Evolutionary conservation across 78 protist species (phyloP), one percentile per base, ranked within the genome.

Genomic region (Guillardia theta): DNA sequence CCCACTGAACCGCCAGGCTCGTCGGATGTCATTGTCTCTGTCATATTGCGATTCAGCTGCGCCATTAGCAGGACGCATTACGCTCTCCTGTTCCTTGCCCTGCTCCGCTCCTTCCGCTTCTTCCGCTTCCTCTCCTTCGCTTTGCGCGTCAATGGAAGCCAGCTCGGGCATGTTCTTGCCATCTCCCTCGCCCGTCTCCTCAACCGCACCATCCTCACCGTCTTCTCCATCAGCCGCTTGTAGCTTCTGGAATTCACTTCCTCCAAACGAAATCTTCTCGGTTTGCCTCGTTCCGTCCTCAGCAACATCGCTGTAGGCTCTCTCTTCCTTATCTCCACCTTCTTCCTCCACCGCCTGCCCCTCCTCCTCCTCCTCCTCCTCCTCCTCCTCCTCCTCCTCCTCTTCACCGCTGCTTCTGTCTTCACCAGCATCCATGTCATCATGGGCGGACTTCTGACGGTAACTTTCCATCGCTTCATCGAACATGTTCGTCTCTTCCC

Each of bases 1-100:
- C n/a, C n/a, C 90, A 8, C 41, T 43, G 48, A 78, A 78, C 44
- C 90, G 45, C 90, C 90, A 78, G 43, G 90, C 90, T 8, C 90
- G 10, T n/a, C 90, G 90, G 6, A 78, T 43, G 90, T 78, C 90
- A 22, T 43, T 50, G 33, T 18, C 2, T 50, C 90, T 37, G 48
- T 1, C 44, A 9, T 9, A 77, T 64, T 12, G 78, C 39, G 6
- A 24, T 15, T 15, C 39, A 10, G 78, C 78, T 64, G 78, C 39
- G 39, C 12, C 78, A 5, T 5, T 5, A 24, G 6, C 22, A 24
- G 78, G 9, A 36, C 33, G 8, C n/a, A 70, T 43, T 6, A 70
- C 70, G 10, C 58, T 50, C 58, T 50, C 58, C 58, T 50, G 30
- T 50, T 15, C 58, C 58, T 50, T 50, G 4, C 27, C 70, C 70